Evolutionary conservation across 805 yeast genomes (phyloP).

Genomic region (Cyberlindnera samutprakarnensis): DNA sequence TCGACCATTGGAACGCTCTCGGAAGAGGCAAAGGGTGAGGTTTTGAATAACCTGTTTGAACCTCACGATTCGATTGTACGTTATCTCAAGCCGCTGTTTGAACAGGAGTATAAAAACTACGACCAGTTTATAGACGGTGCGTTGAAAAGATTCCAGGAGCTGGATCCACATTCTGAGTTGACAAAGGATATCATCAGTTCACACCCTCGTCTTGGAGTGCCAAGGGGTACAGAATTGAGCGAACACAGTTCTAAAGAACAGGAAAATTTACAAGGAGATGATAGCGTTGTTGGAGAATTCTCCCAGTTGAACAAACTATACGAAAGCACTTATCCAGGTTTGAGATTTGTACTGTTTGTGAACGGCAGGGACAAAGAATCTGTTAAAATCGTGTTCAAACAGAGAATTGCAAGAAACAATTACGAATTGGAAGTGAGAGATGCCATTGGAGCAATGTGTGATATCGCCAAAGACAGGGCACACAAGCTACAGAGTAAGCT

Average conservation of each 20-base stretch:
- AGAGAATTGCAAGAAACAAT: slow-evolving; percentile 50
- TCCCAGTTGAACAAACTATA: slow-evolving; percentile 49
- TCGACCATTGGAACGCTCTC: slow-evolving; percentile 18
- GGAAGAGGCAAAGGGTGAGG: slow-evolving; percentile 25
- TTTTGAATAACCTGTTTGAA: slow-evolving; percentile 31
- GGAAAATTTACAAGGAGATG: slow-evolving; percentile 47
- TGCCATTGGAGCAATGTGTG: slow-evolving; percentile 86
- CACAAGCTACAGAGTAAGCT: slow-evolving; percentile 36
- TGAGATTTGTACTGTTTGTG: slow-evolving; percentile 83
- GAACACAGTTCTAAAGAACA: slow-evolving; percentile 69
- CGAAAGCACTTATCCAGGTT: slow-evolving; percentile 59
- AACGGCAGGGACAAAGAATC: slow-evolving; percentile 67
- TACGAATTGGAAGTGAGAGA: slow-evolving; percentile 47
- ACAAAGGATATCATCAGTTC: slow-evolving; percentile 63
- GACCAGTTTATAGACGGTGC: slow-evolving; percentile 13
- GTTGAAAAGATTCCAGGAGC: slow-evolving; percentile 5
- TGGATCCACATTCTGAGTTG: slow-evolving; percentile 10
- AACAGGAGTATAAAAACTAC: slow-evolving; percentile 5
- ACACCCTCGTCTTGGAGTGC: slow-evolving; percentile 83
- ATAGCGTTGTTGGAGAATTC: slow-evolving; percentile 36
- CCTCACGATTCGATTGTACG: slow-evolving; percentile 15
- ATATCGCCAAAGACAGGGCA: slow-evolving; percentile 77
- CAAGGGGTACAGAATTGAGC: slow-evolving; percentile 40
- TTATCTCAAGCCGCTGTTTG: slow-evolving; percentile 13
- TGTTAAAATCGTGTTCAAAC: slow-evolving; percentile 56